These are phyloP conservation scores for Annulohypoxylon stygium DNA, from an alignment of 495 filamentous ascomycete genomes.

Conservation along the genomic window DNA sequence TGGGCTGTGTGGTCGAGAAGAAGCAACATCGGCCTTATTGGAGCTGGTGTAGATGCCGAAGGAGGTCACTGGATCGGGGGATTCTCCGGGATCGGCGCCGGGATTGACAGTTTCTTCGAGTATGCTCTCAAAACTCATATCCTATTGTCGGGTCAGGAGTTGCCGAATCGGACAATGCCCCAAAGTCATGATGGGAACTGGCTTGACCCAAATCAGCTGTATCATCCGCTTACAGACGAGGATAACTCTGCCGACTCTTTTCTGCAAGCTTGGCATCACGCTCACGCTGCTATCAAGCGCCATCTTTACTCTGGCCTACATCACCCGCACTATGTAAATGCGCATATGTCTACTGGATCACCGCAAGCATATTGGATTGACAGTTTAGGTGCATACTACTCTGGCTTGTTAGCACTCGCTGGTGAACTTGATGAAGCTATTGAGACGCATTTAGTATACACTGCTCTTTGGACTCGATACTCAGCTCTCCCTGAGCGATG, in stretches of 20 bases:
- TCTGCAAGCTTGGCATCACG: conserved; percentile 84
- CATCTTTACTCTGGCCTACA: conserved; percentile 81
- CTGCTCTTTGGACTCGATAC: conserved; percentile 94
- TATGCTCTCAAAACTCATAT: conserved; percentile 96
- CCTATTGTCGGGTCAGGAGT: conserved; percentile 78
- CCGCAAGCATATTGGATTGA: conserved; percentile 91
- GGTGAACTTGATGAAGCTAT: conserved; percentile 93
- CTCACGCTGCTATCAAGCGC: conserved; percentile 85
- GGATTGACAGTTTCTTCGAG: conserved; percentile 97
- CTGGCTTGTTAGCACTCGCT: conserved; percentile 86
- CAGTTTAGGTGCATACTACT: conserved; percentile 93
- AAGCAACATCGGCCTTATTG: conserved; percentile 88
- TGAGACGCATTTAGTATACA: conserved; percentile 86
- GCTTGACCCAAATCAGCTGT: conserved; percentile 69
- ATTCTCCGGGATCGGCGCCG: conserved; percentile 92
- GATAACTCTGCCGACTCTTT: conserved; percentile 83
- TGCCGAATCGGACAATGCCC: conserved; percentile 63
- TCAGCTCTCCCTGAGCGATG: conserved; percentile 93
- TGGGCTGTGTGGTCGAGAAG: conserved; percentile 93
- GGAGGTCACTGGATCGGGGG: conserved; percentile 89
- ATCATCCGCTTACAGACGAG: conserved; percentile 69
- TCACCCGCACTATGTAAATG: conserved; percentile 92
- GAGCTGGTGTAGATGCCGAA: conserved; percentile 92
- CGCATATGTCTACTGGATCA: conserved; percentile 85
- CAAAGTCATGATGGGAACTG: conserved; percentile 50